Evolutionary conservation across 2,329 filamentous ascomycete species (phyloP).

Genomic region (Verticillium longisporum): DNA sequence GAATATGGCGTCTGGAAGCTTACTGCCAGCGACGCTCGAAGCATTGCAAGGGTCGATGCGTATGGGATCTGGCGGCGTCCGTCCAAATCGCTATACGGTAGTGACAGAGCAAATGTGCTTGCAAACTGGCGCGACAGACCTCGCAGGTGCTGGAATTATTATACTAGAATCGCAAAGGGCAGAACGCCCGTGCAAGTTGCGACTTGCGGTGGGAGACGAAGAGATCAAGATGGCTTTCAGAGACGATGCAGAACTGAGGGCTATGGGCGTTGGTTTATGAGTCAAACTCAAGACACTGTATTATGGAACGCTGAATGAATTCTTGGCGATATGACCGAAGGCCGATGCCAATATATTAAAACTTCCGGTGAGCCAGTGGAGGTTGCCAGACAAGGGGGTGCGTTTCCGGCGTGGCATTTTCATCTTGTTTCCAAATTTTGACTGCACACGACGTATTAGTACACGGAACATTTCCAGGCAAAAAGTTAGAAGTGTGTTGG

Average conservation of each 20-base stretch:
- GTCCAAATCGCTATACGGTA: slow-evolving; percentile 2
- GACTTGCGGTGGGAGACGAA: slow-evolving; percentile 81
- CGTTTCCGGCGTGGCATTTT: slow-evolving; percentile 80
- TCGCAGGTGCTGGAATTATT: slow-evolving; percentile 82
- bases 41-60: not conserved
- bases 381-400: slow-evolving; percentile 93
- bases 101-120: slow-evolving; percentile 26
- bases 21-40: not conserved
- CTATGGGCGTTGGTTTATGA: slow-evolving; percentile 53
- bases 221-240: slow-evolving; percentile 83
- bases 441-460: slow-evolving; percentile 37
- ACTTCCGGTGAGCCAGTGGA: slow-evolving; percentile 70
- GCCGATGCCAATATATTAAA: slow-evolving; percentile 29
- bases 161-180: slow-evolving; percentile 74
- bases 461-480: too few species aligned
- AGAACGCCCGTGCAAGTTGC: slow-evolving; percentile 80
- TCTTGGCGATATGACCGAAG: too few species aligned
- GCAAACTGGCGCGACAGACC: slow-evolving; percentile 68
- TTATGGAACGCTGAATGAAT: not conserved
- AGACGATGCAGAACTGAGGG: slow-evolving; percentile 81
- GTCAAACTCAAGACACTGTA: not conserved
- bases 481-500: too few species aligned
- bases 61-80: slow-evolving; percentile 5
- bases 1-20: slow-evolving; percentile 13
- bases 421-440: slow-evolving; percentile 96